phyloP scores from a whole-genome alignment of 2,329 filamentous ascomycete species.

The Alternaria metachromatica region DNA sequence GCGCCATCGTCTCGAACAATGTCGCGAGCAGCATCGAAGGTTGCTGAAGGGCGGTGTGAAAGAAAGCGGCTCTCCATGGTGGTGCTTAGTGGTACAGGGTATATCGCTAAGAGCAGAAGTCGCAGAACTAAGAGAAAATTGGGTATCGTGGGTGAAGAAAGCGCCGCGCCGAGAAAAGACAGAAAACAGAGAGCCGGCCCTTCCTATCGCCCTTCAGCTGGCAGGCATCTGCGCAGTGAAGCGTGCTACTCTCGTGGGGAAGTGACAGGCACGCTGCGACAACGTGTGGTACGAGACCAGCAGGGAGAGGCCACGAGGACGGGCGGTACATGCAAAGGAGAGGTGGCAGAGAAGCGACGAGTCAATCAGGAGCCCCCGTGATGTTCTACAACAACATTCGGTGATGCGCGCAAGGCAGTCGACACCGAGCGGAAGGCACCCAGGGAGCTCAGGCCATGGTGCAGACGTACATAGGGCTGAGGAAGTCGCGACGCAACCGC shows the following conservation, averaged over 20 bases:
- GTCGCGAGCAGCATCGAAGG: conserved; percentile 21
- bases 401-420: conserved; percentile 37
- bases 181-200: conserved; percentile 15
- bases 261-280: conserved; percentile 31
- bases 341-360: conserved; percentile 20
- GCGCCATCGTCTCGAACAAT: conserved; percentile 20
- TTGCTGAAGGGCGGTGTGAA: conserved; percentile 27
- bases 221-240: conserved; percentile 38
- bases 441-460: conserved; percentile 39
- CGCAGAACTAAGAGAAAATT: conserved; percentile 14
- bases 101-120: conserved; percentile 31
- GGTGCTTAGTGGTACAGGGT: conserved; percentile 40
- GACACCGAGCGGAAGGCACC: conserved; percentile 21
- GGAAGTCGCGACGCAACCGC: conserved; percentile 19
- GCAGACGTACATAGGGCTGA: conserved; percentile 34
- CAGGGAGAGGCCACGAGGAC: conserved; percentile 22
- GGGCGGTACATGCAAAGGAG: conserved; percentile 14
- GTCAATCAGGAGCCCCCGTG: conserved; percentile 33
- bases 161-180: conserved; percentile 11
- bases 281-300: conserved; percentile 33
- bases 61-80: conserved; percentile 40
- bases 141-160: conserved; percentile 13
- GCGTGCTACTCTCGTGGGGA: conserved; percentile 28
- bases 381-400: conserved; percentile 46
- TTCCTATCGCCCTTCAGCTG: conserved; percentile 28